Conservation (phyloP, 1,284 basidiomycete genomes). For the Cutaneotrichosporon cavernicola region DNA sequence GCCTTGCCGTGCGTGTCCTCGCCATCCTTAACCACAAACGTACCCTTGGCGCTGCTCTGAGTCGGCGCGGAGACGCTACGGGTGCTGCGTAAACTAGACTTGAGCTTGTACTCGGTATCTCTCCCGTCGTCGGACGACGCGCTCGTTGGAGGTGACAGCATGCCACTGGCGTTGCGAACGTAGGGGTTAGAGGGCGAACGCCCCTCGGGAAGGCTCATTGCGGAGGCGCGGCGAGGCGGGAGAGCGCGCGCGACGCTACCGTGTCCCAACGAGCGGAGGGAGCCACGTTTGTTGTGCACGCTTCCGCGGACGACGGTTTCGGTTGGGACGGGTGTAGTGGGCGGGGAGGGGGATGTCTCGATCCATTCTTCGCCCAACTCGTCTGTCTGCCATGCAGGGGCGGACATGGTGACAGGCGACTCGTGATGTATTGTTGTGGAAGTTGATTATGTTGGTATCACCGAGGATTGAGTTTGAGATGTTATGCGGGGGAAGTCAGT, state of each 20-base stretch:
- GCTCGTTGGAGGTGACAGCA: constrained; percentile 25
- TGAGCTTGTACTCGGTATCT: constrained; percentile 2
- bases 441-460: constrained; percentile 4
- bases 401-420: constrained; percentile 27
- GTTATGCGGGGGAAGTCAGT: constrained; percentile 20
- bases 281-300: constrained; percentile 42
- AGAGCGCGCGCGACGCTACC: constrained; percentile 36
- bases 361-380: constrained; percentile 77
- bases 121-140: constrained; percentile 12
- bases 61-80: constrained; percentile 11
- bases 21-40: constrained; percentile 76
- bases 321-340: constrained; percentile 58
- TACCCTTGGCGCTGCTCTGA: constrained; percentile 56
- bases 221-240: constrained; percentile 27
- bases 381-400: constrained; percentile 72
- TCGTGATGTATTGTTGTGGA: not conserved
- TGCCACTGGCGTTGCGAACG: constrained; percentile 20
- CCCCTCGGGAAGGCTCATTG: constrained; percentile 13
- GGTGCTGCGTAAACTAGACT: constrained; percentile 1
- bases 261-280: constrained; percentile 39
- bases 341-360: constrained; percentile 56
- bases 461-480: not conserved
- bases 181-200: constrained; percentile 22
- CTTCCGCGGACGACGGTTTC: constrained; percentile 18
- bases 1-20: constrained; percentile 58